Evolutionary conservation across 176 grass and related monocot genomes (phyloP).

Genomic region (Panicum miliaceum): DNA sequence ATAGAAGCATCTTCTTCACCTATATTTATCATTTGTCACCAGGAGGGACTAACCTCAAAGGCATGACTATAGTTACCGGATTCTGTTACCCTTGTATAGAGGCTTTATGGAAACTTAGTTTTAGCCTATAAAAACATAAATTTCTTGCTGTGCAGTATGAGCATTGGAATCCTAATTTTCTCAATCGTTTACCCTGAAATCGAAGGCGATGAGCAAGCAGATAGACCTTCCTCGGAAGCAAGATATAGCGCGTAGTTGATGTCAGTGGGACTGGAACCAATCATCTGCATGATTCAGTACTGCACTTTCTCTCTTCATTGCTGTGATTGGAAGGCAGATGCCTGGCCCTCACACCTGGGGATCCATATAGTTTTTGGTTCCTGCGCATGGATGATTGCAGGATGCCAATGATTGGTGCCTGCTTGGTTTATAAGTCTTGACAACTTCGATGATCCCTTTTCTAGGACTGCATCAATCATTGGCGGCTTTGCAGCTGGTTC

Average conservation of each 20-base stretch:
- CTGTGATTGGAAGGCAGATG: constrained; percentile 27
- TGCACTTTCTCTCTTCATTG: not conserved
- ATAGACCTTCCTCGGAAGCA: not conserved
- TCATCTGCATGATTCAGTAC: constrained; percentile 25
- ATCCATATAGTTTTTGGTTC: constrained; percentile 26
- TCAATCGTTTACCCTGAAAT: not conserved
- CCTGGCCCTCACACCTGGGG: not conserved
- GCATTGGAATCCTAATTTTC: not conserved
- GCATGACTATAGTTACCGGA: constrained; percentile 32
- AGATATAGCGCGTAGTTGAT: not conserved
- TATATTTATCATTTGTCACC: constrained; percentile 33
- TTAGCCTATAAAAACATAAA: constrained; percentile 33
- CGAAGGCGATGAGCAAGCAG: not conserved
- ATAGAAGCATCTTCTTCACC: constrained; percentile 44
- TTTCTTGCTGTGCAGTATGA: constrained; percentile 19
- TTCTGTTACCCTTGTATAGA: constrained; percentile 42
- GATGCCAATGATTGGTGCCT: constrained; percentile 41
- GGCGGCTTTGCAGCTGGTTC: constrained; percentile 20
- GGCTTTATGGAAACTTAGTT: constrained; percentile 10
- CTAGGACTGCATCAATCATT: constrained; percentile 31
- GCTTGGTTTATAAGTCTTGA: constrained; percentile 53
- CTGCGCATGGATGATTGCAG: constrained; percentile 44
- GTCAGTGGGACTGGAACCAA: not conserved
- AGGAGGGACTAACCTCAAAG: constrained; percentile 48
- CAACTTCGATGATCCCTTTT: constrained; percentile 23